These are phyloP conservation scores for Hyphopichia homilentoma DNA, from an alignment of 805 yeast genomes.

Conservation along the genomic window DNA sequence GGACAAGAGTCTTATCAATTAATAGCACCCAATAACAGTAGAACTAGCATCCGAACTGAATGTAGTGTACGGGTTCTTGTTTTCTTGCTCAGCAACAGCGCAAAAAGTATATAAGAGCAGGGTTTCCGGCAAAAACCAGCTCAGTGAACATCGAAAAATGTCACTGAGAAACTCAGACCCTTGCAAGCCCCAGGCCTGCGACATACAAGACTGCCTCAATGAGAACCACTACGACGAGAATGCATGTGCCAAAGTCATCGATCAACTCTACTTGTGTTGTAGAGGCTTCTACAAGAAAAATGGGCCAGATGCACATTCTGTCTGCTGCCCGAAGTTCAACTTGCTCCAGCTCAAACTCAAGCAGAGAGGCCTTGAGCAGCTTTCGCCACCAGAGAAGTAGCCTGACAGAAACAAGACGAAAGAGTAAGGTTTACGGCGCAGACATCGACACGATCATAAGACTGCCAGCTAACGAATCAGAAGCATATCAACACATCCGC, in stretches of 20 bases:
- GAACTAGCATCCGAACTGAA: too few relatives aligned
- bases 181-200: constrained; percentile 79
- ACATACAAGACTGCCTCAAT: constrained; percentile 75
- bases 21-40: constrained; percentile 1
- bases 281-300: constrained; percentile 54
- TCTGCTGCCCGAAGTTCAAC: constrained; percentile 75
- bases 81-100: too few relatives aligned
- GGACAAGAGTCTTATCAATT: constrained; percentile 28
- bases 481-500: too few relatives aligned
- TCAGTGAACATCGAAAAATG: too few relatives aligned
- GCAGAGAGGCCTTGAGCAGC: constrained; percentile 57
- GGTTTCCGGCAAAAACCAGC: too few relatives aligned
- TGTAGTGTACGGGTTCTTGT: constrained; percentile 1
- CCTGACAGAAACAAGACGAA: too few relatives aligned
- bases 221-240: constrained; percentile 64
- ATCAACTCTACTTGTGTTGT: constrained; percentile 74
- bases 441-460: too few relatives aligned
- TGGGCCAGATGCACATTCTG: constrained; percentile 58
- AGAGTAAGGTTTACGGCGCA: too few relatives aligned
- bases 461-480: too few relatives aligned
- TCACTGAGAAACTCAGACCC: constrained; percentile 27
- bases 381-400: too few relatives aligned
- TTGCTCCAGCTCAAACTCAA: constrained; percentile 59
- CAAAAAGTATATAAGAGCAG: too few relatives aligned
- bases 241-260: constrained; percentile 67